Percentiles rank a stretch among this genome's conserved stretches.
Evolutionary conservation across 768 basidiomycete species (phyloP).

Genomic region (Hortiboletus campestris): DNA sequence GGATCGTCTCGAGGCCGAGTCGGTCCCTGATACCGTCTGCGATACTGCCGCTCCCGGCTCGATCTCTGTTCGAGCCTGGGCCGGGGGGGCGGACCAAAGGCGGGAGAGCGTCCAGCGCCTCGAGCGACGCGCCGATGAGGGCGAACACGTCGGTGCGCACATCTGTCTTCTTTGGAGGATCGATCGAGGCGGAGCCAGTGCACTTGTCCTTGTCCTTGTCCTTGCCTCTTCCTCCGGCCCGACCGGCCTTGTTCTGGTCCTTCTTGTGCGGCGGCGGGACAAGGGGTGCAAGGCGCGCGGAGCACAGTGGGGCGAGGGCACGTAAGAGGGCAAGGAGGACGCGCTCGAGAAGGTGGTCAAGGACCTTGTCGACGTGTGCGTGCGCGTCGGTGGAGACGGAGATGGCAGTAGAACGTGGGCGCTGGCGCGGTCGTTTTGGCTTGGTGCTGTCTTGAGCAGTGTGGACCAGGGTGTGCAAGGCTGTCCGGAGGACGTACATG

Average conservation of each 20-base stretch:
- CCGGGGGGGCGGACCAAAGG: not conserved
- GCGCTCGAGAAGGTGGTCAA: slow-evolving; percentile 19
- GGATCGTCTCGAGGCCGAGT: slow-evolving; percentile 29
- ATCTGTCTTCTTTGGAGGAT: slow-evolving; percentile 7
- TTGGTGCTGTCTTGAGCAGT: slow-evolving; percentile 8
- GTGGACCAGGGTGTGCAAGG: slow-evolving; percentile 17
- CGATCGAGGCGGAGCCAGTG: not conserved
- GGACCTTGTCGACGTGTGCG: slow-evolving; percentile 8
- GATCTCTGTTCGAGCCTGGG: not conserved
- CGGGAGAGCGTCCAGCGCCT: slow-evolving; percentile 17
- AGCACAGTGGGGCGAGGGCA: slow-evolving; percentile 20
- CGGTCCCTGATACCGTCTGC: slow-evolving; percentile 16
- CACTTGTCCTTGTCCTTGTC: slow-evolving; percentile 3
- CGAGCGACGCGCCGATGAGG: slow-evolving; percentile 22
- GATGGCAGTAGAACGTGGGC: not conserved
- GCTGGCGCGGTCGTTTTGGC: slow-evolving; percentile 13
- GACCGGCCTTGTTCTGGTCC: slow-evolving; percentile 2
- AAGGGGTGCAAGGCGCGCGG: slow-evolving; percentile 14
- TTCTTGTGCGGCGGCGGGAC: slow-evolving; percentile 3
- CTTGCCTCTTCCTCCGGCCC: not conserved
- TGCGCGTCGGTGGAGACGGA: not conserved
- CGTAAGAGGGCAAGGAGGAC: slow-evolving; percentile 23
- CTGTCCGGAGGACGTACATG: slow-evolving; percentile 19
- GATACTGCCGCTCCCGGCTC: not conserved
- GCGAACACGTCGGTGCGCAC: slow-evolving; percentile 22